These are phyloP conservation scores for Stachybotrys chartarum DNA, from an alignment of 2,329 filamentous ascomycete genomes.

Conservation along the genomic window DNA sequence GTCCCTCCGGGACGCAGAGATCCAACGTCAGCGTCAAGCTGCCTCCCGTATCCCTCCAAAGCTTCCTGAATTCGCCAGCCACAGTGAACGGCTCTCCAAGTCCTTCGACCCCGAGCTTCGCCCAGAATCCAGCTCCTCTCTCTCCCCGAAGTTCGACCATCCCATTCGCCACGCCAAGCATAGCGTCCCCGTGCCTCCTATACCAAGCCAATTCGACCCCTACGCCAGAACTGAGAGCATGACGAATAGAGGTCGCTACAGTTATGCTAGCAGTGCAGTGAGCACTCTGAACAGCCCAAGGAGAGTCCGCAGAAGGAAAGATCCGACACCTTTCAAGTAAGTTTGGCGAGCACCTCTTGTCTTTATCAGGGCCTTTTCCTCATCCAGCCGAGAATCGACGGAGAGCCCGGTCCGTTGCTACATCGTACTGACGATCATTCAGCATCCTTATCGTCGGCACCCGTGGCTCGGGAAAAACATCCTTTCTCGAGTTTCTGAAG, in stretches of 20 bases:
- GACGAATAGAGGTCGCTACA: constrained; percentile 92
- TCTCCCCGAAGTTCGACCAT: constrained; percentile 34
- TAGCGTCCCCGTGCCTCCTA: constrained; percentile 46
- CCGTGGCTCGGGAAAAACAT: constrained; percentile 85
- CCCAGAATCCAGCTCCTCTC: constrained; percentile 54
- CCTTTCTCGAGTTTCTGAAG: constrained; percentile 92
- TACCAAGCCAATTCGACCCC: constrained; percentile 61
- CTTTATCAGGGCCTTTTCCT: too few relatives aligned
- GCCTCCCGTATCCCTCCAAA: constrained; percentile 39
- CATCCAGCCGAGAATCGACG: background rate
- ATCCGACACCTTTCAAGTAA: constrained; percentile 98
- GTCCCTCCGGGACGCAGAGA: constrained; percentile 42
- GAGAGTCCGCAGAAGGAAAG: constrained; percentile 86
- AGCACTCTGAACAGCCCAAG: constrained; percentile 91
- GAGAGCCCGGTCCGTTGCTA: background rate
- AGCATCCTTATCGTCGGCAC: constrained; percentile 90
- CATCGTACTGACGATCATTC: constrained; percentile 6
- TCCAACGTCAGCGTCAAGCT: constrained; percentile 42
- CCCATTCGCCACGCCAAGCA: constrained; percentile 32
- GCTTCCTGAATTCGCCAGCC: constrained; percentile 45
- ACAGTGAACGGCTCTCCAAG: constrained; percentile 37
- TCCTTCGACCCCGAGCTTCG: constrained; percentile 46
- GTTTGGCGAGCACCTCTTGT: constrained; percentile 26
- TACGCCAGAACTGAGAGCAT: constrained; percentile 88
- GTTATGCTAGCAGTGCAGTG: constrained; percentile 86